Conservation (phyloP, 108 stramenopile species). For the Phaeodactylum tricornutum region DNA sequence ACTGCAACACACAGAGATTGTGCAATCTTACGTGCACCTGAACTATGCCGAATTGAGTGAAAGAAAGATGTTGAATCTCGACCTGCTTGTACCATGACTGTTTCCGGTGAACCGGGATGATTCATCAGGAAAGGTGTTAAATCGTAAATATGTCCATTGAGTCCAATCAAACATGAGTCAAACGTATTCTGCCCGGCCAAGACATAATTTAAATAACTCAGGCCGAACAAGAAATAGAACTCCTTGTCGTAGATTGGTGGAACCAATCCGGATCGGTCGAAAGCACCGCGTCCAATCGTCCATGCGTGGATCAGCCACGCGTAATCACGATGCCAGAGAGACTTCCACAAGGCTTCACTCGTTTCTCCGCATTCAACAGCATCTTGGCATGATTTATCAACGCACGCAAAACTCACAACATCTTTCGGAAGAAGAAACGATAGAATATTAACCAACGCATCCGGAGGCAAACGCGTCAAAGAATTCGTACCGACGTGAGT, state of each 20-base stretch:
- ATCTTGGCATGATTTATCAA: slow-evolving; percentile 11
- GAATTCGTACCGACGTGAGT: neutral
- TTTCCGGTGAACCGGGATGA: slow-evolving; percentile 91
- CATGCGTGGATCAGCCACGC: slow-evolving; percentile 54
- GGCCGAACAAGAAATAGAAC: slow-evolving; percentile 68
- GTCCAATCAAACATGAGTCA: slow-evolving; percentile 70
- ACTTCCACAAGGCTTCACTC: slow-evolving; percentile 43
- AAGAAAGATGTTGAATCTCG: slow-evolving; percentile 83
- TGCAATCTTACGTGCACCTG: slow-evolving; percentile 48
- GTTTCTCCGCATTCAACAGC: slow-evolving; percentile 16
- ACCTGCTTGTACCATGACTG: slow-evolving; percentile 84
- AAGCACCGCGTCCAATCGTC: slow-evolving; percentile 50
- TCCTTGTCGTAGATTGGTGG: slow-evolving; percentile 31
- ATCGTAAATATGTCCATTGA: slow-evolving; percentile 84
- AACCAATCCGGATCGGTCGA: slow-evolving; percentile 27
- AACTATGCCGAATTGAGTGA: slow-evolving; percentile 83
- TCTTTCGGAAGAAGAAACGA: slow-evolving; percentile 65
- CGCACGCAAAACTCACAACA: slow-evolving; percentile 50
- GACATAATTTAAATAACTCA: slow-evolving; percentile 56
- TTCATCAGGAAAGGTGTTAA: slow-evolving; percentile 77
- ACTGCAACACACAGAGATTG: slow-evolving; percentile 45
- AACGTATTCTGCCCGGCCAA: slow-evolving; percentile 59
- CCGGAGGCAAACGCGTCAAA: slow-evolving; percentile 24
- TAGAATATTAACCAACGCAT: slow-evolving; percentile 51
- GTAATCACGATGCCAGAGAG: slow-evolving; percentile 65